A percentile compares a stretch with the other conserved stretches of the same genome.
These are phyloP conservation scores for Verbascum thapsus DNA, from an alignment of 257 asterid genomes.

Conservation along the genomic window DNA sequence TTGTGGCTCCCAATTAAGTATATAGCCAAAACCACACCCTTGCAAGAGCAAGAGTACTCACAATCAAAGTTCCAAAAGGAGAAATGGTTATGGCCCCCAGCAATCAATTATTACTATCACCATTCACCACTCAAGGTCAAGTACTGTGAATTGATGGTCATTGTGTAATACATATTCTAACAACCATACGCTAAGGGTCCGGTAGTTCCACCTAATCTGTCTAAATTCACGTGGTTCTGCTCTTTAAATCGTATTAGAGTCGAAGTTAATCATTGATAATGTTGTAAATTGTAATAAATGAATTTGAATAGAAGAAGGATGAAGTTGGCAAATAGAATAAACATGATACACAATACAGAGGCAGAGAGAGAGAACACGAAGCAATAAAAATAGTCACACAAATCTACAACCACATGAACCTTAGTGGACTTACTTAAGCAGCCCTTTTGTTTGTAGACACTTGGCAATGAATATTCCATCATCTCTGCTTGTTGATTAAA, in stretches of 20 bases:
- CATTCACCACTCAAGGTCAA: neutral
- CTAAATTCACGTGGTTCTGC: too few relatives aligned
- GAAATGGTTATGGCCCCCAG: constrained; percentile 21
- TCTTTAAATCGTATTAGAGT: too few relatives aligned
- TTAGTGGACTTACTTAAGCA: constrained; percentile 35
- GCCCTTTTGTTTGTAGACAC: constrained; percentile 18
- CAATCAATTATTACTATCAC: constrained; percentile 10
- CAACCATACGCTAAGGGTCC: too few relatives aligned
- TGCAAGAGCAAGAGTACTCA: constrained; percentile 19
- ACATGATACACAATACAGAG: too few relatives aligned
- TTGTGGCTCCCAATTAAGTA: constrained; percentile 36
- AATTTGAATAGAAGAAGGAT: too few relatives aligned
- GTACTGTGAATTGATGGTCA: too few relatives aligned
- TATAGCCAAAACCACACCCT: neutral
- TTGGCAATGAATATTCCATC: constrained; percentile 17
- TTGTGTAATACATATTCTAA: too few relatives aligned
- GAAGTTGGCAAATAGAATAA: too few relatives aligned
- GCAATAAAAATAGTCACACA: constrained; percentile 3
- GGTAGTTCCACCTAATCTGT: too few relatives aligned
- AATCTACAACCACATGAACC: constrained; percentile 27
- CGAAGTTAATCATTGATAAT: too few relatives aligned
- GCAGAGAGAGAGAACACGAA: neutral
- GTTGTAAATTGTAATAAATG: too few relatives aligned
- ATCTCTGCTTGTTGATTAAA: constrained; percentile 19
- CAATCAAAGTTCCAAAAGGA: constrained; percentile 29